Conservation (phyloP, 352 stramenopile species). For the Globisporangium polare region DNA sequence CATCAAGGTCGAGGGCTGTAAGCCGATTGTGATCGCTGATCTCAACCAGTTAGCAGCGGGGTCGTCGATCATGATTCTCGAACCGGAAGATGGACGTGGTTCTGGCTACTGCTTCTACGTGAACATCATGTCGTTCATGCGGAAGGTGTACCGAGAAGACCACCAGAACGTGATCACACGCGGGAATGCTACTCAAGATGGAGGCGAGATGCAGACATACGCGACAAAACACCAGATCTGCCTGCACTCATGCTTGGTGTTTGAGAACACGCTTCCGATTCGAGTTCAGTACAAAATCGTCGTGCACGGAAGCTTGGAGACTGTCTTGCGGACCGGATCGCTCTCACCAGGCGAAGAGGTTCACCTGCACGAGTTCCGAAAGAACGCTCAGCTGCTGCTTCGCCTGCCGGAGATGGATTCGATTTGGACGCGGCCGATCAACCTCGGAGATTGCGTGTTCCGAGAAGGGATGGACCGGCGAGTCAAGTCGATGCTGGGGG, state of each 20-base stretch:
- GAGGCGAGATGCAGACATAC: conserved; percentile 62
- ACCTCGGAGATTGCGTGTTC: conserved; percentile 79
- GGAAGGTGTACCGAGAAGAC: conserved; percentile 87
- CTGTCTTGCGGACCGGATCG: conserved; percentile 58
- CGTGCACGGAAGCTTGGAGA: conserved; percentile 16
- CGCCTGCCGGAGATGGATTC: conserved; percentile 84
- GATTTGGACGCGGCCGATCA: conserved; percentile 70
- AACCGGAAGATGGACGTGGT: conserved; percentile 48
- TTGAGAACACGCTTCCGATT: conserved; percentile 86
- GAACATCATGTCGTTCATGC: conserved; percentile 74
- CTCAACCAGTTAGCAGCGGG: conserved; percentile 55
- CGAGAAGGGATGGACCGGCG: conserved; percentile 66
- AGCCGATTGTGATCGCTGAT: conserved; percentile 75
- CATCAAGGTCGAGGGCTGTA: conserved; percentile 83
- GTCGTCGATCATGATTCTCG: conserved; percentile 65
- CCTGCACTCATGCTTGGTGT: conserved; percentile 77
- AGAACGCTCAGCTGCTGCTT: conserved; percentile 64
- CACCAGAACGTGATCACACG: conserved; percentile 71
- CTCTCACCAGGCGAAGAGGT: conserved; percentile 82
- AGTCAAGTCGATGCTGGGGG: conserved; percentile 62
- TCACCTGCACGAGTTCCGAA: conserved; percentile 77
- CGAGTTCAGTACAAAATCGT: conserved; percentile 83
- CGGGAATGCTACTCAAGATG: conserved; percentile 39
- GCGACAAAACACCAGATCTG: conserved; percentile 87
- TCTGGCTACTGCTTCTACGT: conserved; percentile 85